Percentiles rank a stretch among this genome's conserved stretches.
Conservation (phyloP, 345 rosid genomes). For the Moricandia moricandioides region DNA sequence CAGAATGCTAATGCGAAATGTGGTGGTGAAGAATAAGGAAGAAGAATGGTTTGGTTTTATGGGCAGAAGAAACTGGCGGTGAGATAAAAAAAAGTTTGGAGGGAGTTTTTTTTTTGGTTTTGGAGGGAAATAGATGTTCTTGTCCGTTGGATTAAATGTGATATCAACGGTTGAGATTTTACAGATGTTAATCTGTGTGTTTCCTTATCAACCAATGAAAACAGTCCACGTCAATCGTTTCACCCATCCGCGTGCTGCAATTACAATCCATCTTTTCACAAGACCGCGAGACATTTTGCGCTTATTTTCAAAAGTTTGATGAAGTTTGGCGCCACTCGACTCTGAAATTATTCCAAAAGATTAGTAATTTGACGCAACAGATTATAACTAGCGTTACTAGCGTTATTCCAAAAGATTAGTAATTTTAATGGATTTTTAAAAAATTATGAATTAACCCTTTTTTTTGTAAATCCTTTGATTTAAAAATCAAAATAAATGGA, state of each 20-base stretch:
- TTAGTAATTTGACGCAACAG: not conserved
- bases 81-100: not conserved
- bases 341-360: not conserved
- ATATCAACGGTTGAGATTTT: constrained; percentile 6
- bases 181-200: not conserved
- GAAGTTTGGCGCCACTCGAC: not conserved
- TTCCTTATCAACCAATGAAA: constrained; percentile 1
- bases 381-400: too few species aligned
- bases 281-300: not conserved
- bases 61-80: constrained; percentile 8
- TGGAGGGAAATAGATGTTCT: not conserved
- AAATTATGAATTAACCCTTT: too few species aligned
- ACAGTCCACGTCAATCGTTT: not conserved
- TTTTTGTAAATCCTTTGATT: too few species aligned
- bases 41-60: not conserved
- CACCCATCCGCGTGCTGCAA: not conserved
- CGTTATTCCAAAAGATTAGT: too few species aligned
- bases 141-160: constrained; percentile 5
- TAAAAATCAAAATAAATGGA: too few species aligned
- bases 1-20: not conserved
- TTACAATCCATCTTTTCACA: not conserved
- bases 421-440: too few species aligned
- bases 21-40: not conserved
- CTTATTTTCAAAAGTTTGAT: not conserved
- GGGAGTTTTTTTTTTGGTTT: constrained; percentile 4